phyloP scores from a whole-genome alignment of 2,329 filamentous ascomycete species.

The Leptographium radiaticola region DNA sequence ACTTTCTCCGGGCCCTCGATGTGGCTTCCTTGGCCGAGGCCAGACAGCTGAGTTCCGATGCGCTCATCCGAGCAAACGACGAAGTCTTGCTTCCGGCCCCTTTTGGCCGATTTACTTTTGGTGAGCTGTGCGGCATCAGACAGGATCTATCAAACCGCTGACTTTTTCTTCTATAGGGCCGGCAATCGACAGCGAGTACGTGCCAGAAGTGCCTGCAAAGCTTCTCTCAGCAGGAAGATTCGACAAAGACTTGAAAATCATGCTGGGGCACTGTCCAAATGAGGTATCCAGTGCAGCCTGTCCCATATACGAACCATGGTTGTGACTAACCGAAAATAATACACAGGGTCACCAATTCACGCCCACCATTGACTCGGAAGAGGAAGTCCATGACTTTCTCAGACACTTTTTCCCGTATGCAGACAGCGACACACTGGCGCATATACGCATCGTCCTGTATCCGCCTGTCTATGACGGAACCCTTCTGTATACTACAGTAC shows the following conservation, averaged over 20 bases:
- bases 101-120: background rate
- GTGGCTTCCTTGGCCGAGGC: background rate
- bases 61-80: constrained; percentile 1
- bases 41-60: background rate
- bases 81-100: background rate
- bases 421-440: background rate
- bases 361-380: background rate
- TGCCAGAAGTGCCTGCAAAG: background rate
- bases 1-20: background rate
- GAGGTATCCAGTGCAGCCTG: background rate
- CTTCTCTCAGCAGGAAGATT: background rate
- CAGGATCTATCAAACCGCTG: background rate
- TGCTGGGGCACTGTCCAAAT: constrained; percentile 1
- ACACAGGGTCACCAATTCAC: constrained; percentile 1
- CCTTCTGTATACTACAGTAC: background rate
- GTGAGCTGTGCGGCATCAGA: background rate
- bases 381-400: background rate
- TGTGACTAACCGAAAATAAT: background rate
- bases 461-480: background rate
- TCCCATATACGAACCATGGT: background rate
- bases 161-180: background rate
- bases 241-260: background rate
- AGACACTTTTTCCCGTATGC: background rate
- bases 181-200: background rate
- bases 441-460: background rate